Percentiles rank a stretch among this genome's conserved stretches.
Conservation (phyloP, 495 filamentous ascomycete species). For the Xylaria cubensis region DNA sequence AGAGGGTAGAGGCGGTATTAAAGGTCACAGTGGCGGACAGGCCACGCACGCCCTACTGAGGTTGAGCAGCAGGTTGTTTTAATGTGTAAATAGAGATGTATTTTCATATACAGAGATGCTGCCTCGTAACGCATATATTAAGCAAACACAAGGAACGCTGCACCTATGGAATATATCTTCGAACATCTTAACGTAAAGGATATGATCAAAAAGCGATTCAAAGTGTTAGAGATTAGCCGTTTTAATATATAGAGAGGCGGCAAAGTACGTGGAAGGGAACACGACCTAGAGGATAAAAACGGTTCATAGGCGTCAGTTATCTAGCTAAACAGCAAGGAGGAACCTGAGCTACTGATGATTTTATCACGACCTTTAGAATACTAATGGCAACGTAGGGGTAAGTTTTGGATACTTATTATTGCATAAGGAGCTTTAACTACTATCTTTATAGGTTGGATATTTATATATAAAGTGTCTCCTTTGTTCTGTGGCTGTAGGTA, state of each 20-base stretch:
- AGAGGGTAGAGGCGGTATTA: too few species aligned
- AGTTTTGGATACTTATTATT: too few species aligned
- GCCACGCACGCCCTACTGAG: conserved; percentile 24
- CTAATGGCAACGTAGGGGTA: too few species aligned
- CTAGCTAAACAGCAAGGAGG: neutral
- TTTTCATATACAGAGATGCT: conserved; percentile 33
- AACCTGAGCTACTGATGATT: conserved; percentile 19
- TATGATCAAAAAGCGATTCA: conserved; percentile 32
- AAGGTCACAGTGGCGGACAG: too few species aligned
- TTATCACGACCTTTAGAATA: too few species aligned
- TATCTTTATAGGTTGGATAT: too few species aligned
- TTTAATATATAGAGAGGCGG: conserved; percentile 49
- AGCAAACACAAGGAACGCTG: conserved; percentile 10
- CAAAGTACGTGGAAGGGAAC: conserved; percentile 45
- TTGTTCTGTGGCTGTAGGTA: too few species aligned
- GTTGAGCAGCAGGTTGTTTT: conserved; percentile 43
- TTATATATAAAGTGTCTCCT: too few species aligned
- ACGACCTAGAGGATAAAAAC: conserved; percentile 23
- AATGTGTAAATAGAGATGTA: conserved; percentile 47
- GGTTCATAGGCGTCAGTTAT: conserved; percentile 2
- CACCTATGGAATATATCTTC: conserved; percentile 43
- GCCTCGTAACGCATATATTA: conserved; percentile 16
- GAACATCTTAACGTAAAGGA: conserved; percentile 38
- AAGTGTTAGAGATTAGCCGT: conserved; percentile 26
- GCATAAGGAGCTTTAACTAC: too few species aligned